Percentiles rank a stretch among this genome's conserved stretches.
phyloP scores from a whole-genome alignment of 2,329 filamentous ascomycete genomes.

The Botrytis hyacinthi region DNA sequence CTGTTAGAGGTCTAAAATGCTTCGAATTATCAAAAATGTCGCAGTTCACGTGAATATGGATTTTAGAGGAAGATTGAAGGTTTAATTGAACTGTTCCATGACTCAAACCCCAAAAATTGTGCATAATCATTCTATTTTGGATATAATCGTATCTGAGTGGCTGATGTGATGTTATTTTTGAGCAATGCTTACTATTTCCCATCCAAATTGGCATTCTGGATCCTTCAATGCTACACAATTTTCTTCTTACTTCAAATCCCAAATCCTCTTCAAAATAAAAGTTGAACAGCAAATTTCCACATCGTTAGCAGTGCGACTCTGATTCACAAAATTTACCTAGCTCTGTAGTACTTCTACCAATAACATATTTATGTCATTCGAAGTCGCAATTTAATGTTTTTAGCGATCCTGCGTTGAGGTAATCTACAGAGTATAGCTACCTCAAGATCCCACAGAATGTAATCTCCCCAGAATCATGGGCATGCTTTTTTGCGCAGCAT shows the following conservation, averaged over 20 bases:
- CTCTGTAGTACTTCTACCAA: not conserved
- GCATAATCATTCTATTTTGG: not conserved
- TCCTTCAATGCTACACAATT: slow-evolving; percentile 11
- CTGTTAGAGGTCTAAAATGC: not conserved
- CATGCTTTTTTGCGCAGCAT: not conserved
- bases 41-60: not conserved
- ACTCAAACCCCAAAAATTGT: not conserved
- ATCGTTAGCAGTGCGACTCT: not conserved
- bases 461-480: slow-evolving; percentile 5
- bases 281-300: slow-evolving; percentile 18
- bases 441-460: slow-evolving; percentile 8
- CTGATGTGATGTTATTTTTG: slow-evolving; percentile 3
- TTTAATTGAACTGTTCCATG: not conserved
- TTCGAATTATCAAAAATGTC: not conserved
- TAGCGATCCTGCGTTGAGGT: not conserved
- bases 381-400: not conserved
- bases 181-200: not conserved
- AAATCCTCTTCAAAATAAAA: not conserved
- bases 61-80: not conserved
- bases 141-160: not conserved
- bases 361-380: not conserved
- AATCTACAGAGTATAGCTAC: not conserved
- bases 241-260: not conserved
- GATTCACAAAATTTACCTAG: not conserved
- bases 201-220: not conserved